Evolutionary conservation across 2,329 filamentous ascomycete species (phyloP).

Genomic region (Neoascochyta sp.): DNA sequence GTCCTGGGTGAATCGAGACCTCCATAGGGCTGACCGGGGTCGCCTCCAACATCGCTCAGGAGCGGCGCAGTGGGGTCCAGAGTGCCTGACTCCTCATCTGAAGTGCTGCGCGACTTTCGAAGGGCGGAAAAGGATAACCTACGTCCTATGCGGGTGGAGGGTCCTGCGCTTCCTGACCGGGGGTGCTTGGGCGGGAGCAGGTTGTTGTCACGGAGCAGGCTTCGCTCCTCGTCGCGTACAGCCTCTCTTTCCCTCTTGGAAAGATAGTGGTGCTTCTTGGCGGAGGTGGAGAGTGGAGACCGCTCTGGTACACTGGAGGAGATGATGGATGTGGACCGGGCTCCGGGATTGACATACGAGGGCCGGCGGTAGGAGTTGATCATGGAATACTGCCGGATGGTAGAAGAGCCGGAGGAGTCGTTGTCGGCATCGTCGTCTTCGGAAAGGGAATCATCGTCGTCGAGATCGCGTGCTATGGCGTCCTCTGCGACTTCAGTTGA

Average conservation of each 20-base stretch:
- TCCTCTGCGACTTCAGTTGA: conserved; percentile 37
- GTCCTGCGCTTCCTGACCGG: conserved; percentile 32
- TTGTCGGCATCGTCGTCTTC: conserved; percentile 46
- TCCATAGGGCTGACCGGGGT: conserved; percentile 42
- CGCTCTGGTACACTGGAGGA: conserved; percentile 50
- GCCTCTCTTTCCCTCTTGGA: conserved; percentile 53
- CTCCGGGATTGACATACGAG: conserved; percentile 69
- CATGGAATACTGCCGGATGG: conserved; percentile 49
- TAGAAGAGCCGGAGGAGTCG: conserved; percentile 48
- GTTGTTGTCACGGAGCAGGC: conserved; percentile 57
- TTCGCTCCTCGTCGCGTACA: conserved; percentile 55
- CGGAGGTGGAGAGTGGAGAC: conserved; percentile 14
- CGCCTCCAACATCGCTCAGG: conserved; percentile 38
- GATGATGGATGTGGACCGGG: conserved; percentile 67
- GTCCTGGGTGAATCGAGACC: conserved; percentile 50
- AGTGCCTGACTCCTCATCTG: conserved; percentile 31
- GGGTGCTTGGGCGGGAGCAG: conserved; percentile 54
- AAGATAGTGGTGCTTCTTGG: conserved; percentile 41
- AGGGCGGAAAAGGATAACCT: conserved; percentile 30
- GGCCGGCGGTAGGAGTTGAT: conserved; percentile 70
- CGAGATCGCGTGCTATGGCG: conserved; percentile 37
- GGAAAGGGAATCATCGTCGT: conserved; percentile 52
- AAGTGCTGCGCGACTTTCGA: conserved; percentile 25
- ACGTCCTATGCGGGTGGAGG: conserved; percentile 21
- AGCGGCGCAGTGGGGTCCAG: conserved; percentile 48